phyloP scores from a whole-genome alignment of 2,329 filamentous ascomycete species.

The Colletotrichum simmondsii region DNA sequence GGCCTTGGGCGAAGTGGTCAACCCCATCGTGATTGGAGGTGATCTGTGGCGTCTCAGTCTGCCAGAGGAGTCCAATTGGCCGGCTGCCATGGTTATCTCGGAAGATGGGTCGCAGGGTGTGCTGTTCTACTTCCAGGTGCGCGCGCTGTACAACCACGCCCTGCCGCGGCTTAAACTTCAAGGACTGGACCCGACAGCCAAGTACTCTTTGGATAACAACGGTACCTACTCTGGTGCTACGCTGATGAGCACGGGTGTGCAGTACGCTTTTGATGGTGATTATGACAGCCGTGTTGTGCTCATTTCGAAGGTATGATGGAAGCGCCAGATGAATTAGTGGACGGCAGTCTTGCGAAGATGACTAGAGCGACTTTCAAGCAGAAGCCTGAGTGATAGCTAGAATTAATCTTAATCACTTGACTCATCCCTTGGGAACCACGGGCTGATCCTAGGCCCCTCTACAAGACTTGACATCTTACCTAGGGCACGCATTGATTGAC shows the following conservation, averaged over 20 bases:
- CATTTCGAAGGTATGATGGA: constrained; percentile 55
- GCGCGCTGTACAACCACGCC: constrained; percentile 62
- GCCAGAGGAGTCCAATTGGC: constrained; percentile 70
- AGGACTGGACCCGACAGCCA: constrained; percentile 64
- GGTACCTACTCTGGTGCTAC: constrained; percentile 66
- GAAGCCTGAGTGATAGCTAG: not conserved
- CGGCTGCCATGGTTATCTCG: constrained; percentile 69
- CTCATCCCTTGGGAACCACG: not conserved
- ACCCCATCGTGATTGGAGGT: constrained; percentile 68
- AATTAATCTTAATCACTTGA: not conserved
- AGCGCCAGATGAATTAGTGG: not conserved
- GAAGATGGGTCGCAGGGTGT: constrained; percentile 60
- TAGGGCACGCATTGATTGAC: too few relatives aligned
- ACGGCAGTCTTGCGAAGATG: not conserved
- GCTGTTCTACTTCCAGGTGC: constrained; percentile 71
- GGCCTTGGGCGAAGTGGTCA: constrained; percentile 63
- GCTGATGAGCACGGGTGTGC: constrained; percentile 71
- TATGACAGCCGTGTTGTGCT: constrained; percentile 69
- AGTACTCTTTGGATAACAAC: constrained; percentile 61
- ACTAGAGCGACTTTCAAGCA: not conserved
- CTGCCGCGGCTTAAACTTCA: constrained; percentile 64
- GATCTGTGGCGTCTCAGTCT: constrained; percentile 69
- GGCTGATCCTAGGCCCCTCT: not conserved
- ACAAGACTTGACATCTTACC: too few relatives aligned
- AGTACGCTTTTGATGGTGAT: constrained; percentile 61